Evolutionary conservation across 108 stramenopile species (phyloP).

Genomic region (Thalassiosira profunda): DNA sequence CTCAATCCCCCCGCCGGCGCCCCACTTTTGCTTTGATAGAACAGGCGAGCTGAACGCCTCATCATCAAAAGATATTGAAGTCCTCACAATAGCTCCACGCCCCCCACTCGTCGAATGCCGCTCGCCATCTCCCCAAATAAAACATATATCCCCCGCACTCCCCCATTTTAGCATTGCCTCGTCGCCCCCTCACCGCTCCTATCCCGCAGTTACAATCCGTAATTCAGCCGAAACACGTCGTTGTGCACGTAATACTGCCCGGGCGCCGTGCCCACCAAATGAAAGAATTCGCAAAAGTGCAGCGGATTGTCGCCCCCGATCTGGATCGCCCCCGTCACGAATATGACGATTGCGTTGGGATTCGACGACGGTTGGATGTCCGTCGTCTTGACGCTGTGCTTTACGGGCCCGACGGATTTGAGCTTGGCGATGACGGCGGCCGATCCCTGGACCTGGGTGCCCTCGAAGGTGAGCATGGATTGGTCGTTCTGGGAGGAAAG

Average conservation of each 20-base stretch:
- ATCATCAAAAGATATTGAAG: no score
- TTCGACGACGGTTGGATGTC: conserved; percentile 86
- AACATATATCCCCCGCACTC: no score
- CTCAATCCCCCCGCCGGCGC: no score
- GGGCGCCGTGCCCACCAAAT: conserved; percentile 87
- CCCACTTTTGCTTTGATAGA: no score
- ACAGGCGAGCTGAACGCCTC: no score
- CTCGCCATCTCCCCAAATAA: no score
- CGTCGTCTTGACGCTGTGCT: conserved; percentile 78
- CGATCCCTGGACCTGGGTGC: conserved; percentile 71
- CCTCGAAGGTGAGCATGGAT: conserved; percentile 93
- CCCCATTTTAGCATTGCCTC: conserved; percentile 4
- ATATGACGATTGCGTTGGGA: conserved; percentile 76
- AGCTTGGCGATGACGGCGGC: conserved; percentile 75
- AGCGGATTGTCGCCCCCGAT: conserved; percentile 95
- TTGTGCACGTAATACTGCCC: conserved; percentile 96
- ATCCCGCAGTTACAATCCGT: conserved; percentile 71
- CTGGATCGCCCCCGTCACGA: conserved; percentile 81
- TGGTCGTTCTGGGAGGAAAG: conserved; percentile 42
- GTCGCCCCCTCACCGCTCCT: not conserved
- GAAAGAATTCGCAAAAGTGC: conserved; percentile 95
- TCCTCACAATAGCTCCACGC: no score
- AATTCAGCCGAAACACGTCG: conserved; percentile 95
- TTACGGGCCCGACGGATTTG: conserved; percentile 61
- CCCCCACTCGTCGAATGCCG: no score